Evolutionary conservation across 345 rosid genomes (phyloP).

Genomic region (Rhizophora mangle): DNA sequence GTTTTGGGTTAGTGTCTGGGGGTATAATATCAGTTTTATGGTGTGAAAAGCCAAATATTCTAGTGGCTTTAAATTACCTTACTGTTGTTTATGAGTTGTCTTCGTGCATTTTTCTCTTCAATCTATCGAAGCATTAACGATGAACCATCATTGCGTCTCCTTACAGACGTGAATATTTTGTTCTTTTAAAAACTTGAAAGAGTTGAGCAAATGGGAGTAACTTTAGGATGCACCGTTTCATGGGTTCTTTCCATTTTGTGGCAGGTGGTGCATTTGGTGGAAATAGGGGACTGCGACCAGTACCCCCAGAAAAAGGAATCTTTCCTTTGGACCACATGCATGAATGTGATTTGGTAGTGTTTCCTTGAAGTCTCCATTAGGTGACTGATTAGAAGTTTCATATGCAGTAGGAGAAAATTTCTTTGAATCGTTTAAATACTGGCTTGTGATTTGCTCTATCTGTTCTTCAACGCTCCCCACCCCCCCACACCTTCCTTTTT

Average conservation of each 20-base stretch:
- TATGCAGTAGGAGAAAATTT: not conserved
- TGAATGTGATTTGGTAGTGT: constrained; percentile 69
- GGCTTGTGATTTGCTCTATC: not conserved
- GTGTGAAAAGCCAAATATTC: no score
- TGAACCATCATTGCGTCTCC: no score
- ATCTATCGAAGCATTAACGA: no score
- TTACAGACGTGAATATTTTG: no score
- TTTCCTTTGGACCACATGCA: constrained; percentile 92
- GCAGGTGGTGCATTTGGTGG: constrained; percentile 98
- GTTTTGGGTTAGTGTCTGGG: no score
- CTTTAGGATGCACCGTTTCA: not conserved
- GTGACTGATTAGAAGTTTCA: not conserved
- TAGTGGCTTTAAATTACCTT: no score
- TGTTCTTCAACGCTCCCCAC: not conserved
- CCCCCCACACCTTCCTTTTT: not conserved
- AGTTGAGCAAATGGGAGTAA: not conserved
- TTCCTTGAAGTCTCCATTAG: not conserved
- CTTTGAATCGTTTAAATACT: no score
- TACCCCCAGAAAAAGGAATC: constrained; percentile 91
- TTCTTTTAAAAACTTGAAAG: no score
- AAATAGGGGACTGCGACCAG: constrained; percentile 79
- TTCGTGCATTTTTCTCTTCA: no score
- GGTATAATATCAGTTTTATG: no score
- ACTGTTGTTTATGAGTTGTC: no score
- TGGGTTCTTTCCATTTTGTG: constrained; percentile 1